Evolutionary conservation across 768 basidiomycete species (phyloP), one percentile per base, ranked within the genome.

Genomic region (Boletellus ananas): DNA sequence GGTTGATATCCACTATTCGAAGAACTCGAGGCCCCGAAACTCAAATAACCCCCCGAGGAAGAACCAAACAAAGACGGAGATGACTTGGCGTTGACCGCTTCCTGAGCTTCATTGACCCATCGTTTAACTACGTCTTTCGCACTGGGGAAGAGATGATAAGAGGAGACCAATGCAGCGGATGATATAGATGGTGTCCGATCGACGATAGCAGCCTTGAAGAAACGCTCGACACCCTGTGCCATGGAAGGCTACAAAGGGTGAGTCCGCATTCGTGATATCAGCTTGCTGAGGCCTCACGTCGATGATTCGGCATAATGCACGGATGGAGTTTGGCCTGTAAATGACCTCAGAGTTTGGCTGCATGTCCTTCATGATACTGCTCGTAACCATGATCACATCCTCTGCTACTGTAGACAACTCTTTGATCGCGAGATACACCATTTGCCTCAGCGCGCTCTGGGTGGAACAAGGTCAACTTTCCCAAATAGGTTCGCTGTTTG

Each of bases 321-420:
- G 84, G 59, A 98, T 99, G 14, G 96, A 89, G 69, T 99, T 99
- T 29, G 96, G 91, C 47, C 96, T 80, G 71, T 99, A 99, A 54
- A 99, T 93, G 62, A 98, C 95, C 71, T 99, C 96, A 43, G 93
- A 87, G 66, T 96, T 97, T 47, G 94, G 89, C 63, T 99, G 96
- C 93, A 98, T 99, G 65, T 99, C 96, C 76, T 98, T 98, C 94
- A 96, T 96, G 69, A 99, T 97, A 63, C 93, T 96, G 68, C 87
- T 90, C 10, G 96, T 99, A 55, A 97, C 94, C 93, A 99, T 99
- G 60, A 99, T 96, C 25, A 98, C 93, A 76, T 98, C 95, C 70
- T 99, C 94, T 14, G 96, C 92, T n/a, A 88, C 87, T 33, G 81
- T 84, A 25, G 94, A 87, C 11, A 99, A 79, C 70, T 99, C 96